Evolutionary conservation across 1,139 yeast genomes (phyloP), one percentile per base, ranked within the genome.

Genomic region (Yamadazyma kanchanaburiensis): DNA sequence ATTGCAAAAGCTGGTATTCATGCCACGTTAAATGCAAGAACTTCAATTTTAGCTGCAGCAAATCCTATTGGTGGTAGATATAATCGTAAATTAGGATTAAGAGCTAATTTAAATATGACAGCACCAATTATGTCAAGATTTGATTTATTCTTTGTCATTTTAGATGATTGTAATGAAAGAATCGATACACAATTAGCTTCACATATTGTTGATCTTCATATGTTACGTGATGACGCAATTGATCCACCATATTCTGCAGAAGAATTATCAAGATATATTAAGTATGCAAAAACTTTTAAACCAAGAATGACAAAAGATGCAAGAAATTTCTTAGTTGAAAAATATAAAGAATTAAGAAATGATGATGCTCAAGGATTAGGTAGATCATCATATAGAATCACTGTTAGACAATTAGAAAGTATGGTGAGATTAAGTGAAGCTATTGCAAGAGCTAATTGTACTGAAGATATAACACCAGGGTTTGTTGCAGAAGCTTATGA

Each of bases 61-160:
- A 91, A 91, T 55, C 99, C 99, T 11, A 77, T 91, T 32, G 94
- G 91, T 18, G 98, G 98, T 33, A 74, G 98, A 48, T 91, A 91
- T 55, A 89, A 91, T 58, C 74, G 96, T 38, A 88, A 86, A 51
- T 58, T 80, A 28, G 85, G 95, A 2, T 70, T 91, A 38, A 70
- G 96, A 40, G 80, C 95, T 31, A 91, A 91, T 53, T 72, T 94
- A 51, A 82, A 84, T 51, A 88, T 91, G 96, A 86, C 96, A n/a
- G 97, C 97, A 1, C 99, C 99, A 3, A 91, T 91, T 55, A 91
- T 91, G 96, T 89, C 97, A 20, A 81, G 99, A 64, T 91, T 91
- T 54, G 99, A 91, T 60, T 64, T 94, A 43, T 94, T 94, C 55
- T 91, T 94, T 52, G 97, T 91, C 21, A 83, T 91, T 31, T 68